Conservation (phyloP, 2,329 filamentous ascomycete genomes). For the Colletotrichum tofieldiae region DNA sequence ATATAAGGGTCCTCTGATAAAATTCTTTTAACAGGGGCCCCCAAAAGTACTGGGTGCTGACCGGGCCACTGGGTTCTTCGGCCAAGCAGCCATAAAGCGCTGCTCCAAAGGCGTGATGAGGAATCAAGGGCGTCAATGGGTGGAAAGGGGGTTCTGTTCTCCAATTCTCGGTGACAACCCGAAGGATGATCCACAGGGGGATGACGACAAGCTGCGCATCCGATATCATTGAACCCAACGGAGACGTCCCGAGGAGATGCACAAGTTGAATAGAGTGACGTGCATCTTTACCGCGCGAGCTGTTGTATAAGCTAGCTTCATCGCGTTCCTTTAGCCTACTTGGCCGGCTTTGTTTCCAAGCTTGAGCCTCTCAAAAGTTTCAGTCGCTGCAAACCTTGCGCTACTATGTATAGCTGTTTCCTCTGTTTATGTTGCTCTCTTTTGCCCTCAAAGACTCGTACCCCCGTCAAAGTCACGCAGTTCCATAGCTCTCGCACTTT, state of each 20-base stretch:
- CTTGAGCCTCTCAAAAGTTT: background rate
- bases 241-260: slow-evolving; percentile 1
- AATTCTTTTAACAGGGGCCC: slow-evolving; percentile 7
- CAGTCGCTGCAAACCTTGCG: background rate
- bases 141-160: slow-evolving; percentile 1
- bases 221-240: background rate
- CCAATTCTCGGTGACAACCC: slow-evolving; percentile 24
- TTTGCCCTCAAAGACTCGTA: background rate
- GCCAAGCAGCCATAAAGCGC: slow-evolving; percentile 5
- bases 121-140: background rate
- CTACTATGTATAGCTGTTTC: too few species aligned
- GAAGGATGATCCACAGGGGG: slow-evolving; percentile 4
- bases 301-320: background rate
- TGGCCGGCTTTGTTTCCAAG: background rate
- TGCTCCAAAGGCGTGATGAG: slow-evolving; percentile 8
- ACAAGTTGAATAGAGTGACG: background rate
- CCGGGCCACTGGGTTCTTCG: background rate
- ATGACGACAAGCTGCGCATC: slow-evolving; percentile 7
- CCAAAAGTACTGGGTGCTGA: background rate
- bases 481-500: background rate
- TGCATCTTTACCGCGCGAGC: background rate
- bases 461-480: background rate
- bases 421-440: background rate
- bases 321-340: background rate
- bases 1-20: slow-evolving; percentile 4